Percentiles rank a stretch among this genome's conserved stretches.
phyloP scores from a whole-genome alignment of 192 early-diverging fungal species.

The Coemansia sp. region DNA sequence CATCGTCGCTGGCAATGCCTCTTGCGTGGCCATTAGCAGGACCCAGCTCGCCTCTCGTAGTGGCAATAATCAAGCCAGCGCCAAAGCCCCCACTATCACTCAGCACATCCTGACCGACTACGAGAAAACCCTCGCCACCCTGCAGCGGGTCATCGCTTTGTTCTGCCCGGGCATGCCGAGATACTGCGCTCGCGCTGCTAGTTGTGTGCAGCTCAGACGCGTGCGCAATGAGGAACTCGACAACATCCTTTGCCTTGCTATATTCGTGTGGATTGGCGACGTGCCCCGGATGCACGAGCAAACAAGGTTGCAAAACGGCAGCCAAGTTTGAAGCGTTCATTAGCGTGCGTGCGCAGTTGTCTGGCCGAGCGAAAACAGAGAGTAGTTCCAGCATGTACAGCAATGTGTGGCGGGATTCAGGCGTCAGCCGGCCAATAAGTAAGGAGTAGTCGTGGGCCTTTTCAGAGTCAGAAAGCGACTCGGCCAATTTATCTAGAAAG shows the following conservation, averaged over 20 bases:
- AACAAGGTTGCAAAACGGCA: slow-evolving; percentile 74
- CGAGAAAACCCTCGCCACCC: slow-evolving; percentile 6
- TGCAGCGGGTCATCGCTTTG: background rate
- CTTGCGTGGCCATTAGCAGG: slow-evolving; percentile 11
- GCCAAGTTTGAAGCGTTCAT: slow-evolving; percentile 79
- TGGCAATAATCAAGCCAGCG: slow-evolving; percentile 40
- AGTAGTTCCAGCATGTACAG: slow-evolving; percentile 74
- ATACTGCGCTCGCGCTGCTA: background rate
- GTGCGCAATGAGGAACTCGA: slow-evolving; percentile 72
- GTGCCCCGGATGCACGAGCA: slow-evolving; percentile 74
- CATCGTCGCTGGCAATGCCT: slow-evolving; percentile 35
- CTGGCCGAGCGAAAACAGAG: slow-evolving; percentile 39
- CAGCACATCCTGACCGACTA: slow-evolving; percentile 10
- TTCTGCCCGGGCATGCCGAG: background rate
- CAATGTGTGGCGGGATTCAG: slow-evolving; percentile 67
- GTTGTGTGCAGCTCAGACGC: slow-evolving; percentile 31
- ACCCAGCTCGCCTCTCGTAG: background rate
- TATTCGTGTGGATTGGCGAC: slow-evolving; percentile 73
- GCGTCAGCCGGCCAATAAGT: slow-evolving; percentile 61
- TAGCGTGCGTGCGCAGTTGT: slow-evolving; percentile 59
- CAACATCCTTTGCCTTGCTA: slow-evolving; percentile 70
- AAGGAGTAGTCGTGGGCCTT: slow-evolving; percentile 58
- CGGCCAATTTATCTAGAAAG: slow-evolving; percentile 64
- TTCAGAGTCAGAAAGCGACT: slow-evolving; percentile 45
- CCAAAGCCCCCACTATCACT: slow-evolving; percentile 3